phyloP scores from a whole-genome alignment of 148 eudicot species.

The Oxyria digyna region DNA sequence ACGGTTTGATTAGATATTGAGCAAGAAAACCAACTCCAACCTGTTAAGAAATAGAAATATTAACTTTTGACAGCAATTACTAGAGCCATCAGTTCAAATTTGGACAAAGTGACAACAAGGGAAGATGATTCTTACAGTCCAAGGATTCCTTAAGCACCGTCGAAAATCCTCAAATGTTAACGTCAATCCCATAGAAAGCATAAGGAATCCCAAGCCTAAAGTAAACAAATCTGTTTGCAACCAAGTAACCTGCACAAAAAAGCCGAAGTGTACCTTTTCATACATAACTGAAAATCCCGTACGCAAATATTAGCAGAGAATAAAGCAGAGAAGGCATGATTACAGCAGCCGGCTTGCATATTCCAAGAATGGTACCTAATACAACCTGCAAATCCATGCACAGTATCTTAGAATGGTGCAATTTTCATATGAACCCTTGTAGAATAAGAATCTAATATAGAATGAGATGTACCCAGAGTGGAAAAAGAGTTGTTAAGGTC shows the following conservation, averaged over 20 bases:
- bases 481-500: conserved; percentile 90
- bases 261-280: not conserved
- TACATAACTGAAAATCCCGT: not conserved
- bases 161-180: conserved; percentile 90
- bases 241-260: conserved; percentile 80
- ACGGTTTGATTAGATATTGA: conserved; percentile 78
- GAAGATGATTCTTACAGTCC: conserved; percentile 59
- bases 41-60: conserved; percentile 28
- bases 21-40: conserved; percentile 97
- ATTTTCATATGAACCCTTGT: not conserved
- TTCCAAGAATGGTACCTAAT: conserved; percentile 79
- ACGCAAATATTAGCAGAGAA: not conserved
- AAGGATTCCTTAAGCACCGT: conserved; percentile 89
- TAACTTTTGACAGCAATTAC: not conserved
- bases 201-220: conserved; percentile 90
- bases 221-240: conserved; percentile 90
- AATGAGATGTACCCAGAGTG: conserved; percentile 65
- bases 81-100: not conserved
- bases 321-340: conserved; percentile 6
- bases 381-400: conserved; percentile 44
- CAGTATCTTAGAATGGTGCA: not conserved
- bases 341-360: conserved; percentile 86
- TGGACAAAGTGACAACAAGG: not conserved
- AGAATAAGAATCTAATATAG: not conserved
- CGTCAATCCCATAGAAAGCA: conserved; percentile 99